These are phyloP conservation scores for Steccherinum ochraceum DNA, from an alignment of 768 basidiomycete species.

Conservation along the genomic window DNA sequence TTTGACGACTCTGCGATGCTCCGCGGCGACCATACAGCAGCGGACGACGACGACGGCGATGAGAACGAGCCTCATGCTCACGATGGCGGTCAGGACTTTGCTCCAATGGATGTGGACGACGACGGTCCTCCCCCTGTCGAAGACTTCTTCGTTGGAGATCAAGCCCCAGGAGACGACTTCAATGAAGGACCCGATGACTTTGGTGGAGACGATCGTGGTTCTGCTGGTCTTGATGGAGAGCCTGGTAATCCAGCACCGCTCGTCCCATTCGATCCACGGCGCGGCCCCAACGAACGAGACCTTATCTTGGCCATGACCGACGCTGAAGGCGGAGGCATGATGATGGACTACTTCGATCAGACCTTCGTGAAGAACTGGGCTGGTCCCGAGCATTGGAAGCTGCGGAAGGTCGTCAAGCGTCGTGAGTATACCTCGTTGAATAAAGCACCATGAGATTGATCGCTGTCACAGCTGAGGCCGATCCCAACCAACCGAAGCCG, in stretches of 20 bases:
- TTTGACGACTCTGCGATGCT: constrained; percentile 61
- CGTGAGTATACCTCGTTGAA: constrained; percentile 39
- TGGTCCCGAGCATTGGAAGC: constrained; percentile 97
- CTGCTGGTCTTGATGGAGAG: constrained; percentile 34
- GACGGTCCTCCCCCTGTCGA: constrained; percentile 35
- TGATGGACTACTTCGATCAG: constrained; percentile 89
- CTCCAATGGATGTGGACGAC: constrained; percentile 35
- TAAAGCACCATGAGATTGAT: not conserved
- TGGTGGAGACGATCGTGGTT: constrained; percentile 37
- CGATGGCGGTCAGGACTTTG: constrained; percentile 25
- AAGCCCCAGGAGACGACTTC: constrained; percentile 46
- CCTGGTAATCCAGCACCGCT: constrained; percentile 39
- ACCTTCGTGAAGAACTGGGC: constrained; percentile 93
- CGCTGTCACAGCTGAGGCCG: constrained; percentile 38
- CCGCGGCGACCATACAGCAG: constrained; percentile 41
- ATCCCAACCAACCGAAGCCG: constrained; percentile 43
- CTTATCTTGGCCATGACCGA: constrained; percentile 83
- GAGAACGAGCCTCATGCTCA: constrained; percentile 32
- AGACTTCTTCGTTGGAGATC: constrained; percentile 65
- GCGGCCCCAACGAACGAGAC: constrained; percentile 69
- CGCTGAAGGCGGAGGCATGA: constrained; percentile 50
- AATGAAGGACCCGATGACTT: constrained; percentile 37
- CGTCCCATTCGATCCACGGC: constrained; percentile 81
- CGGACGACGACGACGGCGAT: constrained; percentile 38
- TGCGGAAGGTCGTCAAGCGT: constrained; percentile 73